These are phyloP conservation scores for Claviceps sp. DNA, from an alignment of 2,329 filamentous ascomycete species.

Conservation along the genomic window DNA sequence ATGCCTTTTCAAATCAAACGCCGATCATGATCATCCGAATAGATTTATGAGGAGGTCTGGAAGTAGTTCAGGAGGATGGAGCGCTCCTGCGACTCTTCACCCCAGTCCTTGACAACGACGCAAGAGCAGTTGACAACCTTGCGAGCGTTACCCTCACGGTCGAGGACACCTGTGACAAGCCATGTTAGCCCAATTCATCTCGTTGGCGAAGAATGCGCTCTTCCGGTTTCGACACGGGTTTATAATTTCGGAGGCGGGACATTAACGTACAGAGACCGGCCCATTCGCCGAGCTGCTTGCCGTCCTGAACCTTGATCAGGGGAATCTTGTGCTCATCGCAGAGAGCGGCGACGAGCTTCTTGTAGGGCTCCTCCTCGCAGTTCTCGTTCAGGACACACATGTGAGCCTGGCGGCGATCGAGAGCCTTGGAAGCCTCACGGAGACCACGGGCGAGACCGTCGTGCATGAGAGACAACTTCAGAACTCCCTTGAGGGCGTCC, in stretches of 20 bases:
- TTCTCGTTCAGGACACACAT: constrained; percentile 99
- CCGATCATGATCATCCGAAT: constrained; percentile 12
- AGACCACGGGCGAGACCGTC: constrained; percentile 97
- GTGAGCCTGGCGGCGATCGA: constrained; percentile 96
- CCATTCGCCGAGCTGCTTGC: constrained; percentile 99
- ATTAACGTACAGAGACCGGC: constrained; percentile 86
- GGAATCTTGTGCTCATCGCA: constrained; percentile 99
- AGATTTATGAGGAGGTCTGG: constrained; percentile 66
- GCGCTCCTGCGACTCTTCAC: constrained; percentile 98
- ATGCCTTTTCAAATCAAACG: constrained; percentile 23
- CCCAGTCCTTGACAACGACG: constrained; percentile 99
- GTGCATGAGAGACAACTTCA: constrained; percentile 98
- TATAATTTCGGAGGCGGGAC: too few species aligned
- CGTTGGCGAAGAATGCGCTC: too few species aligned
- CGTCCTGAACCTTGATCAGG: constrained; percentile 98
- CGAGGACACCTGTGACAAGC: constrained; percentile 65
- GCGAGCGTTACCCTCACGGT: constrained; percentile 97
- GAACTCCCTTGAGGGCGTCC: constrained; percentile 95
- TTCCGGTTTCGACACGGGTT: too few species aligned
- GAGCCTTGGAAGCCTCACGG: constrained; percentile 95
- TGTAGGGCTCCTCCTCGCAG: constrained; percentile 99
- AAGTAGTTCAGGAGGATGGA: constrained; percentile 99
- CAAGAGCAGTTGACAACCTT: constrained; percentile 99
- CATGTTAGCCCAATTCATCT: constrained; percentile 16
- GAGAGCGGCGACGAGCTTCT: constrained; percentile 98